Base-by-base conservation (phyloP, 139 green algal species). In the Chlamydomonas sp. region DNA sequence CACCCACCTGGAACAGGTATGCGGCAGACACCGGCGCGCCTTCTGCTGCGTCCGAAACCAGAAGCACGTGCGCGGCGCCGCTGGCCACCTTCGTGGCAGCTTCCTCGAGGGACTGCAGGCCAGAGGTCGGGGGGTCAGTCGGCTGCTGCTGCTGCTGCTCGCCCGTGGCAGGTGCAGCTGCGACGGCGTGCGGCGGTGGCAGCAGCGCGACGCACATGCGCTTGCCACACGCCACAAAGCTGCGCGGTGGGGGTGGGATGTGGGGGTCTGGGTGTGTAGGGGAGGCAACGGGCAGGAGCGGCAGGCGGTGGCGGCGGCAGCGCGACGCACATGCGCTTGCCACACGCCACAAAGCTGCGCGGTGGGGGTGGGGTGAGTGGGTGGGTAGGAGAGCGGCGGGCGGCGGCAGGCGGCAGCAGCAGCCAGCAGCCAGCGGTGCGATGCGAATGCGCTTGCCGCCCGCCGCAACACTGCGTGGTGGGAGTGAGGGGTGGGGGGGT, bases 1-100 rank as follows among this genome's bases (percentile, higher is more conserved):
- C 24, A 20, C 50, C 31, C 24, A 61, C 50, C 50, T 61, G 29
- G 50, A 61, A 20, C 16, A 61, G 50, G 50, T 61, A 61, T 20
- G 50, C 50, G 8, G 6, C 13, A 6, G 8, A 28, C 50, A 28
- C 50, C 50, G 6, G 29, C 50, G 22, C 13, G 22, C 8, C 50
- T n/a, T n/a, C 50, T 10, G 50, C 50, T 61, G 50, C 50, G 8
- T 20, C 8, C 50, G 29, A 20, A 61, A 61, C 13, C 10, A 50
- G 39, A 8, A 50, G 39, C 39, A 50, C 10, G 39, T 50, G 39
- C 39, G 39, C 10, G 8, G 13, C 39, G 39, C 39, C 13, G 39
- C 39, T 13, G 13, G 10, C 39, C 39, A n/a, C 10, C 39, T n/a
- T 8, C 39, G 8, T 8, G 8, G 39, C 39, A 8, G 39, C 39